phyloP scores from a whole-genome alignment of 768 basidiomycete species.

The Rhodotorula kratochvilovae region DNA sequence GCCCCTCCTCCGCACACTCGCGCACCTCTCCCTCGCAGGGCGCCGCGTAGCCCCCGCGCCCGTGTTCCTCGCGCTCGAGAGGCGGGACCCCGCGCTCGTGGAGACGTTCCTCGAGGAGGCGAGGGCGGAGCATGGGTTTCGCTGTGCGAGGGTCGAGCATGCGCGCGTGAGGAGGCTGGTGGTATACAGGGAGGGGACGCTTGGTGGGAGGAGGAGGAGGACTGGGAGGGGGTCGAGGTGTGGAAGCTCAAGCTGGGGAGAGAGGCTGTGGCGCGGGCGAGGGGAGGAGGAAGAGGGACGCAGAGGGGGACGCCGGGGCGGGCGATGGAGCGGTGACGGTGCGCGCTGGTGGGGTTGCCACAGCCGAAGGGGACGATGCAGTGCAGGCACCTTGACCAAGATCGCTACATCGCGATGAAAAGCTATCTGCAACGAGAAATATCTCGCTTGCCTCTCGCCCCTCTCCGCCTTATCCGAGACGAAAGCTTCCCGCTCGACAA shows the following conservation, averaged over 20 bases:
- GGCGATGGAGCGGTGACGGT: too few species aligned
- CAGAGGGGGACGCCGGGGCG: too few species aligned
- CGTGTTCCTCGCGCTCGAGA: slow-evolving; percentile 66
- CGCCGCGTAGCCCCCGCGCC: slow-evolving; percentile 49
- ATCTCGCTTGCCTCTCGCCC: too few species aligned
- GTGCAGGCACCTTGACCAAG: too few species aligned
- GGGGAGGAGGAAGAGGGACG: too few species aligned
- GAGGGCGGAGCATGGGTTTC: slow-evolving; percentile 57
- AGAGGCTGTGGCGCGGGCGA: background rate
- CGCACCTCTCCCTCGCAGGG: slow-evolving; percentile 51
- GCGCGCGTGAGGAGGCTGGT: slow-evolving; percentile 59
- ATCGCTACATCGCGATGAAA: too few species aligned
- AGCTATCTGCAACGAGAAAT: too few species aligned
- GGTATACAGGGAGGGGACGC: slow-evolving; percentile 55
- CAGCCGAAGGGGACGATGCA: too few species aligned
- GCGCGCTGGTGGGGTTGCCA: too few species aligned
- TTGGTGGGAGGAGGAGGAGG: slow-evolving; percentile 60
- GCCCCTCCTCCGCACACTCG: slow-evolving; percentile 65
- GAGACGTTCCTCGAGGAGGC: slow-evolving; percentile 60
- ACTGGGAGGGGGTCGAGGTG: slow-evolving; percentile 52
- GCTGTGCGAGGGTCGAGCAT: slow-evolving; percentile 57
- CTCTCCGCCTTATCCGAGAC: too few species aligned
- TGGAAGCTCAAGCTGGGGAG: slow-evolving; percentile 56
- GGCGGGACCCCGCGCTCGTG: slow-evolving; percentile 66
- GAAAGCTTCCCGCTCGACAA: too few species aligned